A percentile compares a stretch with the other conserved stretches of the same genome.
phyloP scores from a whole-genome alignment of 2,329 filamentous ascomycete species.

The Setomelanomma holmii region DNA sequence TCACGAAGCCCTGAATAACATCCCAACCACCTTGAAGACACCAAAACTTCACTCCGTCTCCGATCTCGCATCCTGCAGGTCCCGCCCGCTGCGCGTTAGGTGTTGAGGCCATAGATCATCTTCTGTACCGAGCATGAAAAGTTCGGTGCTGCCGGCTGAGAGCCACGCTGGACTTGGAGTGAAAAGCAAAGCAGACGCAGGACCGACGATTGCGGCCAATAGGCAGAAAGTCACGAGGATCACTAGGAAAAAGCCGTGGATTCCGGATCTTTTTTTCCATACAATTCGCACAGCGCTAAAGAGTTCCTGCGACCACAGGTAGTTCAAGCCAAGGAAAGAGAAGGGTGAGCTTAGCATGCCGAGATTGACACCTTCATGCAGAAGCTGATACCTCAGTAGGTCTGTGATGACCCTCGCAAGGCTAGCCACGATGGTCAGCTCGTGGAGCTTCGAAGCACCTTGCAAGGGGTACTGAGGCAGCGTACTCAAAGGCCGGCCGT shows the following conservation, averaged over 20 bases:
- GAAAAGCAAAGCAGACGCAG: conserved; percentile 8
- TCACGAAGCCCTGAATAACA: conserved; percentile 1
- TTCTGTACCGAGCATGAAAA: neutral
- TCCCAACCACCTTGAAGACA: conserved; percentile 5
- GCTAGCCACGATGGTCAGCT: conserved; percentile 1
- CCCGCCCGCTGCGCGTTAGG: neutral
- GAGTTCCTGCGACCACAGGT: conserved; percentile 6
- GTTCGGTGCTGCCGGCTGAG: conserved; percentile 1
- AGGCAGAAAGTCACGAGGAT: conserved; percentile 1
- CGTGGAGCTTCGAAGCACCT: conserved; percentile 4
- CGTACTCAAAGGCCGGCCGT: neutral
- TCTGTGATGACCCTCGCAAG: conserved; percentile 4
- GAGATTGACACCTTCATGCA: conserved; percentile 7
- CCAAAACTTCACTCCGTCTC: neutral
- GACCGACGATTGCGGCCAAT: conserved; percentile 4
- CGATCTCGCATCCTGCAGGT: neutral
- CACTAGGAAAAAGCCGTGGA: neutral
- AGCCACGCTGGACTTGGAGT: conserved; percentile 3
- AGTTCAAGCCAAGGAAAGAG: conserved; percentile 5
- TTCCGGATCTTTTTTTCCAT: neutral
- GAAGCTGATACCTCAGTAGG: neutral
- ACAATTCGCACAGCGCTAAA: neutral
- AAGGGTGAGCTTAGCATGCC: conserved; percentile 6
- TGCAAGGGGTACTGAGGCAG: neutral
- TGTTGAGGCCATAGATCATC: conserved; percentile 2